Base-by-base conservation (phyloP, 495 filamentous ascomycete species). In the Cercophora scortea region DNA sequence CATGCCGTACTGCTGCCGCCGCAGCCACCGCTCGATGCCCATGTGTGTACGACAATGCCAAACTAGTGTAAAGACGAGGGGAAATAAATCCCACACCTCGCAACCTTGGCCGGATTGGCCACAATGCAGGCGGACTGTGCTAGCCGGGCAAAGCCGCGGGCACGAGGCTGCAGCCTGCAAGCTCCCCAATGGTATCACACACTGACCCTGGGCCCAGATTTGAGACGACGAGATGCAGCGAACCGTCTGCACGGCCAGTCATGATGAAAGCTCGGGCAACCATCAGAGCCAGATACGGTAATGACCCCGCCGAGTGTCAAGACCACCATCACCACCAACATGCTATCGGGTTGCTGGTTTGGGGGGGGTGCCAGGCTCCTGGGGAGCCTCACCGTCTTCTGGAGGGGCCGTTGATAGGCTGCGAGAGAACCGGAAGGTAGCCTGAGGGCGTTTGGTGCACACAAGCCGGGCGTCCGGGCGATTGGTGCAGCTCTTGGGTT, bases 111-210 rank as follows among this genome's bases (percentile, higher is more conserved):
- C n/a, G 32, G 45, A 40, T 42, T 56, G 36, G 18, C 49, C 17
- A 25, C 32, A 19, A 34, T 52, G 56, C 52, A 54, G 49, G 51
- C 42, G 44, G 58, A 50, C 52, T 50, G 59, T 56, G 61, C 56
- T 49, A 53, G 55, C 25, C 25, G 25, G 25, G 51, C 56, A 56
- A 51, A 53, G 49, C 35, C 46, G 52, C 39, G 50, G 46, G 50
- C 53, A 56, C 52, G 50, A 53, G 42, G 55, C 52, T 60, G 62
- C 57, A 59, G 45, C 34, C 46, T 61, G 58, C 54, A 57, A 50
- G 49, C 12, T 32, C 5, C 18, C 9, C 35, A 40, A 51, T 34
- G 25, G 25, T 25, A 25, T 25, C 25, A 25, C 25, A 25, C 25
- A 25, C 25, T 25, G 25, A 5, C 2, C 25, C 25, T 25, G 25